Evolutionary conservation across 805 yeast genomes (phyloP), one percentile per base, ranked within the genome.

Genomic region (Candida namnaoensis): DNA sequence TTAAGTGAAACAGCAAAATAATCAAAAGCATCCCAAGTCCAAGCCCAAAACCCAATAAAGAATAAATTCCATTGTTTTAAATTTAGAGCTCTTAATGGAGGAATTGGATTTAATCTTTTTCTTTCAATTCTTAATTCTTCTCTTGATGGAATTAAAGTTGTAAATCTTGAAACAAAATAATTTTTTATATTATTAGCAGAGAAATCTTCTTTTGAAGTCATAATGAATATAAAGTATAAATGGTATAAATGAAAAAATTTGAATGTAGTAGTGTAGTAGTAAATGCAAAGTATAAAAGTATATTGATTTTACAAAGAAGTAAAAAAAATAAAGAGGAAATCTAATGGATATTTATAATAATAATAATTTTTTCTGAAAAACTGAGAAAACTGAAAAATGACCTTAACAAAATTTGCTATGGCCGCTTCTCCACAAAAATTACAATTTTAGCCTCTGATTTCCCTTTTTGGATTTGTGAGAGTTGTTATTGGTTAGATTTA

Each of bases 21-120:
- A 58, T 78, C 85, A 52, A 78, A 69, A 4, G 84, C 78, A 60
- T 78, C 85, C 74, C 78, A 74, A 3, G 81, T 66, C 85, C 85
- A 79, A 19, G 75, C 77, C 41, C 61, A 51, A 47, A 76, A 75
- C 0, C 81, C 84, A 36, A 74, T 59, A 15, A 60, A 34, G 51
- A 77, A 76, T 58, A 69, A 74, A 37, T 68, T 60, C 84, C 85
- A 79, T 33, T 58, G 82, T 44, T 58, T 66, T 42, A 67, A 57
- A 33, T 66, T 68, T 53, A 83, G 66, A 47, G 58, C 57, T 10
- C 58, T 57, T 25, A 82, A 63, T 26, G 76, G 75, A 1, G 78
- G 78, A 45, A 85, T 57, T 2, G 95, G 95, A 56, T 85, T 84
- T 33, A 79, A 45, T 51, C 41, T 66, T 68, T 42, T 50, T 50